Conservation (phyloP, 192 early-diverging fungal species). For the Diversispora epigaea region DNA sequence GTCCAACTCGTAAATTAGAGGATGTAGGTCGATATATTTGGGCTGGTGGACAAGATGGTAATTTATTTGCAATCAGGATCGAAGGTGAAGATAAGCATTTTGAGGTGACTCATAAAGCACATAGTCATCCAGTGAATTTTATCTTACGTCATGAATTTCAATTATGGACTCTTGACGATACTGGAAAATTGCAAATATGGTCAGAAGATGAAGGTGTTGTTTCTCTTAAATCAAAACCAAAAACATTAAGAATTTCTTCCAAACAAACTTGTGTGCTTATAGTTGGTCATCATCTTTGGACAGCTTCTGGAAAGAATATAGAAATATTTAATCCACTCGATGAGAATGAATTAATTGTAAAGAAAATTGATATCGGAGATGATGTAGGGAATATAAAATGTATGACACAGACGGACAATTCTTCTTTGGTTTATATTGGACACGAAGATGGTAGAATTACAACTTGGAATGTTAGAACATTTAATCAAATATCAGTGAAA, state of each 20-base stretch:
- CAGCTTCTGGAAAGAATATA: conserved; percentile 54
- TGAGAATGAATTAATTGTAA: conserved; percentile 32
- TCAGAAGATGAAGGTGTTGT: conserved; percentile 39
- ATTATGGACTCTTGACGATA: conserved; percentile 72
- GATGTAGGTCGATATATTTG: conserved; percentile 67
- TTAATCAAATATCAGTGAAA: conserved; percentile 49
- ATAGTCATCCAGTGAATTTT: conserved; percentile 51
- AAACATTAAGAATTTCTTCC: conserved; percentile 42
- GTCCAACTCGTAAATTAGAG: conserved; percentile 49
- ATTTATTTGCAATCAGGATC: conserved; percentile 57
- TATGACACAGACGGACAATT: conserved; percentile 51
- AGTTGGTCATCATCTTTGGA: conserved; percentile 59
- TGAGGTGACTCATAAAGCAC: conserved; percentile 41
- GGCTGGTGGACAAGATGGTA: conserved; percentile 62
- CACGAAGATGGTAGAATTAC: conserved; percentile 82
- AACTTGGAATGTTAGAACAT: conserved; percentile 59
- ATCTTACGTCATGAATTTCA: conserved; percentile 57
- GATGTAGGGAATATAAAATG: conserved; percentile 60
- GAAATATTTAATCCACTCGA: conserved; percentile 54
- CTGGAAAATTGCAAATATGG: conserved; percentile 61
- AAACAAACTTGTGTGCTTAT: conserved; percentile 54
- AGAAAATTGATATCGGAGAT: conserved; percentile 43
- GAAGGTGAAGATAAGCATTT: conserved; percentile 39
- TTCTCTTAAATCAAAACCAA: conserved; percentile 39
- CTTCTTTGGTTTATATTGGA: conserved; percentile 58